phyloP scores from a whole-genome alignment of 139 green algal genomes.

The Zygnema cylindricum region DNA sequence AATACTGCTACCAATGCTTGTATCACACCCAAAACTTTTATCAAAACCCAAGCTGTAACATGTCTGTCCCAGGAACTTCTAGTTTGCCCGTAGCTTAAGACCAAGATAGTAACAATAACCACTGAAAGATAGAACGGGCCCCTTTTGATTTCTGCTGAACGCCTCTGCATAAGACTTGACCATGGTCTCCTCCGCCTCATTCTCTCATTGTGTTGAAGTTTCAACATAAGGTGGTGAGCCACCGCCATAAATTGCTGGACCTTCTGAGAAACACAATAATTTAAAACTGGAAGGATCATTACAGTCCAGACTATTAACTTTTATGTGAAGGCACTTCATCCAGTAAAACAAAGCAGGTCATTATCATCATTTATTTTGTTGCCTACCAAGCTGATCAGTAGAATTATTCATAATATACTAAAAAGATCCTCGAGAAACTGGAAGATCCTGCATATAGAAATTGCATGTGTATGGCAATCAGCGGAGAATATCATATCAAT shows the following conservation, averaged over 20 bases:
- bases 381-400: no score
- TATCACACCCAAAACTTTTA: slow-evolving; percentile 10
- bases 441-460: no score
- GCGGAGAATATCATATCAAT: no score
- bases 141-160: slow-evolving; percentile 25
- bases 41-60: background rate
- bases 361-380: no score
- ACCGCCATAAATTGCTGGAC: slow-evolving; percentile 41
- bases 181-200: slow-evolving; percentile 17
- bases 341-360: no score
- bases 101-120: slow-evolving; percentile 32
- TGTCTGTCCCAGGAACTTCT: slow-evolving; percentile 15
- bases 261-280: slow-evolving; percentile 10
- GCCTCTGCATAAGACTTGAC: background rate
- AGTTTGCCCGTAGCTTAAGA: slow-evolving; percentile 39
- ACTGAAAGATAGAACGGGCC: slow-evolving; percentile 38
- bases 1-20: slow-evolving; percentile 1
- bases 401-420: no score
- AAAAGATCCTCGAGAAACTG: no score
- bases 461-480: no score
- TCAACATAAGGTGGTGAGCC: slow-evolving; percentile 10
- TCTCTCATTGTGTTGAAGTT: slow-evolving; percentile 37
- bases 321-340: no score
- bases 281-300: no score
- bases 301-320: no score